A percentile compares a stretch with the other conserved stretches of the same genome.
Evolutionary conservation across 495 filamentous ascomycete species (phyloP).

Genomic region (Pseudevernia furfuracea): DNA sequence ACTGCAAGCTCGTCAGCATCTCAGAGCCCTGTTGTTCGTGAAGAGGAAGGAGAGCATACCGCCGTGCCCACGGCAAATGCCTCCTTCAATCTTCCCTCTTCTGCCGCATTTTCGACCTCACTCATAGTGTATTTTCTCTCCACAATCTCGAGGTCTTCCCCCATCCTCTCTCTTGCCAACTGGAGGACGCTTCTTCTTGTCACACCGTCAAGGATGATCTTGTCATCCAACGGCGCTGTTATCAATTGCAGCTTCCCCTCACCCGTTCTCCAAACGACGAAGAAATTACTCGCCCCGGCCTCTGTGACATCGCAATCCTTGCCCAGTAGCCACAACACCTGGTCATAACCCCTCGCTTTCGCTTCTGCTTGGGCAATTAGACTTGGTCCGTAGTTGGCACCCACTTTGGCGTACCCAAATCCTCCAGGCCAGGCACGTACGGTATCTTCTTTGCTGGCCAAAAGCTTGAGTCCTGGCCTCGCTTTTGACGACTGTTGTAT

Average conservation of each 20-base stretch:
- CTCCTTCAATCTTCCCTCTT: constrained; percentile 73
- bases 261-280: constrained; percentile 68
- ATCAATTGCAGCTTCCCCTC: constrained; percentile 64
- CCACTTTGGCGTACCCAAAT: constrained; percentile 83
- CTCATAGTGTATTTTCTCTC: constrained; percentile 74
- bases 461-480: constrained; percentile 60
- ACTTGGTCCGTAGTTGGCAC: constrained; percentile 83
- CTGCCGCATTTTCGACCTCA: constrained; percentile 63
- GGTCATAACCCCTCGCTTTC: constrained; percentile 61
- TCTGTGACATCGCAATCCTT: constrained; percentile 70
- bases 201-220: constrained; percentile 78
- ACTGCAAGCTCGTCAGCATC: constrained; percentile 37
- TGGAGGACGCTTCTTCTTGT: constrained; percentile 71
- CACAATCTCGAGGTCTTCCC: constrained; percentile 59
- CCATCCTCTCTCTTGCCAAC: constrained; percentile 57
- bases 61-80: constrained; percentile 84
- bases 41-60: constrained; percentile 40
- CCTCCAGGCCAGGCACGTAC: constrained; percentile 89
- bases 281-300: constrained; percentile 89
- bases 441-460: constrained; percentile 67
- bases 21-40: too few species aligned
- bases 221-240: constrained; percentile 72
- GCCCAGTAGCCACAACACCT: constrained; percentile 89
- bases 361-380: constrained; percentile 71
- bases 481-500: neutral